These are phyloP conservation scores for Diplodia seriata DNA, from an alignment of 2,329 filamentous ascomycete genomes.

Conservation along the genomic window DNA sequence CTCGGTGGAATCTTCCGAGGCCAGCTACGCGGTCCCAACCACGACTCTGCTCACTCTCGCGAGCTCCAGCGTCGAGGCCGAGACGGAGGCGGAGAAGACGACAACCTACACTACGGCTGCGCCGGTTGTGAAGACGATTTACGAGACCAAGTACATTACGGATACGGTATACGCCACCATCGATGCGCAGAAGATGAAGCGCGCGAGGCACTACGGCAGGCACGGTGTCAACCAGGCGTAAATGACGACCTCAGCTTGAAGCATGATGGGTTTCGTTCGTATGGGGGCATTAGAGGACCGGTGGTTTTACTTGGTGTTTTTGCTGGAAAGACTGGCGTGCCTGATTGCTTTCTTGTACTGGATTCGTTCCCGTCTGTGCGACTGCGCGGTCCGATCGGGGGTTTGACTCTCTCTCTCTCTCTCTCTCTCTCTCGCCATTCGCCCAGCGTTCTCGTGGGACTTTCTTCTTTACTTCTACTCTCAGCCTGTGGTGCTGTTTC, in stretches of 20 bases:
- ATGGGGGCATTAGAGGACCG: background rate
- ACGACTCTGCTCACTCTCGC: slow-evolving; percentile 5
- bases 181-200: slow-evolving; percentile 11
- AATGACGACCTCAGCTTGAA: background rate
- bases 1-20: background rate
- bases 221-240: slow-evolving; percentile 20
- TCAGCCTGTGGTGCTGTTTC: background rate
- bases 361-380: slow-evolving; percentile 5
- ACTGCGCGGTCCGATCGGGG: background rate
- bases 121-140: slow-evolving; percentile 10
- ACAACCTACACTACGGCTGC: slow-evolving; percentile 18
- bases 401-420: slow-evolving; percentile 20
- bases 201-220: slow-evolving; percentile 18
- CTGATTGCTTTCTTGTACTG: slow-evolving; percentile 18
- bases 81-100: background rate
- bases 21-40: slow-evolving; percentile 10
- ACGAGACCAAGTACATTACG: slow-evolving; percentile 21
- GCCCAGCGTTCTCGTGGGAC: background rate
- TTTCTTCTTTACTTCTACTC: background rate
- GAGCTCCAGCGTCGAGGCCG: background rate
- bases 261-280: background rate
- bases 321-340: background rate
- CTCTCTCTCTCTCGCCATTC: slow-evolving; percentile 20
- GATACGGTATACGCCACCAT: slow-evolving; percentile 22
- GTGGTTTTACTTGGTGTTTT: slow-evolving; percentile 1